A percentile compares a stretch with the other conserved stretches of the same genome.
Conservation (phyloP, 2,329 filamentous ascomycete species). For the Leptodontidium sp. region DNA sequence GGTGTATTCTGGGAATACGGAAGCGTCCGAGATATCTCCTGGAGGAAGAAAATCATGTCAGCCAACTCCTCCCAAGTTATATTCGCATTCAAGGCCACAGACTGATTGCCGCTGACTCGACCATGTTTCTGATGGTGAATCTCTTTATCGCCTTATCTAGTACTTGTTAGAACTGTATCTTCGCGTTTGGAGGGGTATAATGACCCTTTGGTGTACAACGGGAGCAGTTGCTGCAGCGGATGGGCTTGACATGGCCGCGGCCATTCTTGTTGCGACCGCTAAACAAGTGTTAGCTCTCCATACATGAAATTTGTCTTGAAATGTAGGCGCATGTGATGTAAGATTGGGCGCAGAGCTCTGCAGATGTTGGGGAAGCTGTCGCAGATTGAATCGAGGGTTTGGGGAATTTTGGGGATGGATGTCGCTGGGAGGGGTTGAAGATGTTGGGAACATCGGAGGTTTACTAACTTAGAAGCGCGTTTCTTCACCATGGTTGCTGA, state of each 20-base stretch:
- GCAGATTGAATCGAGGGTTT: not conserved
- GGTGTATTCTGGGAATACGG: conserved; percentile 98
- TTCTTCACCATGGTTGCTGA: conserved; percentile 76
- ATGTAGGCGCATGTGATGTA: not conserved
- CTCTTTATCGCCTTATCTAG: conserved; percentile 98
- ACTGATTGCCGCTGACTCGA: conserved; percentile 98
- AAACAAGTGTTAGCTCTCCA: conserved; percentile 38
- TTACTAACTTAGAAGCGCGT: conserved; percentile 71
- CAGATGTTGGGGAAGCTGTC: not conserved
- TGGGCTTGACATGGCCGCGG: conserved; percentile 99
- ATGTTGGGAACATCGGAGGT: conserved; percentile 20
- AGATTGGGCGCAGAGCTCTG: not conserved
- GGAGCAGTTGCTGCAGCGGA: conserved; percentile 89
- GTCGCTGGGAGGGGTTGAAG: not conserved
- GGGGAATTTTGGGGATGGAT: not conserved
- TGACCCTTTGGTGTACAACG: conserved; percentile 72
- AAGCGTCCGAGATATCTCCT: conserved; percentile 99
- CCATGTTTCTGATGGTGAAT: conserved; percentile 99
- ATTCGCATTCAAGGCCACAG: conserved; percentile 58
- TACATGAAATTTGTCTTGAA: not conserved
- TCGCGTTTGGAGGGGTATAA: not conserved
- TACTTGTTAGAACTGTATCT: not conserved
- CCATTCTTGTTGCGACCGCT: conserved; percentile 99
- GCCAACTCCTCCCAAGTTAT: conserved; percentile 9
- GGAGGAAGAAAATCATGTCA: conserved; percentile 30